phyloP scores from a whole-genome alignment of 2,329 filamentous ascomycete genomes.

The Amesomyces nigricolor region DNA sequence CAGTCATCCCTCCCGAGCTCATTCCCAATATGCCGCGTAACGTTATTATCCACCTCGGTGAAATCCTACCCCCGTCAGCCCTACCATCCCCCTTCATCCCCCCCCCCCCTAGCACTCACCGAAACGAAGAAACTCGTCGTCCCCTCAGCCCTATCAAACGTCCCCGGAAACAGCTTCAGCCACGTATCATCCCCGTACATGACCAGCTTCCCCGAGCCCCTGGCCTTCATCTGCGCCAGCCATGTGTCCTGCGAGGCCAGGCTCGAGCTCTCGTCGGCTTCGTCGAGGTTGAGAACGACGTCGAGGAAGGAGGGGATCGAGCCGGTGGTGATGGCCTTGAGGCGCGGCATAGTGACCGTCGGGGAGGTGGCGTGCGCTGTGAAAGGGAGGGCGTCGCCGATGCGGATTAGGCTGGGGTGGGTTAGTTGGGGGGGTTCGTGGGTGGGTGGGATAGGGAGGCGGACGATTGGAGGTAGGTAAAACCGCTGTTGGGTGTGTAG shows the following conservation, averaged over 20 bases:
- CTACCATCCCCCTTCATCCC: not conserved
- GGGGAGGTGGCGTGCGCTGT: conserved; percentile 95
- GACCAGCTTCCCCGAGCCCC: conserved; percentile 65
- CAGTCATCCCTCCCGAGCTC: conserved; percentile 78
- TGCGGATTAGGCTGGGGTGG: conserved; percentile 64
- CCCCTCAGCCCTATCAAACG: conserved; percentile 81
- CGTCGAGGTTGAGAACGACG: conserved; percentile 92
- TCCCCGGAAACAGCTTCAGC: conserved; percentile 90
- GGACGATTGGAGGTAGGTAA: conserved; percentile 82
- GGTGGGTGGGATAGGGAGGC: conserved; percentile 12
- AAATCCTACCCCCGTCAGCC: conserved; percentile 63
- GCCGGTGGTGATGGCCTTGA: conserved; percentile 95
- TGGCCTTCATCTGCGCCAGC: conserved; percentile 85
- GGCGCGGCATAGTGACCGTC: conserved; percentile 95
- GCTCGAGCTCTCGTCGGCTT: conserved; percentile 85
- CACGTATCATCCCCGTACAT: conserved; percentile 99
- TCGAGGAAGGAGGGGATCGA: conserved; percentile 98
- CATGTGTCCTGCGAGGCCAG: conserved; percentile 89
- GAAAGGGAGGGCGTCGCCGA: conserved; percentile 81
- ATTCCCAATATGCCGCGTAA: conserved; percentile 77
- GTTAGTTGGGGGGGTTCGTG: conserved; percentile 4
- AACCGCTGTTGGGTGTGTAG: conserved; percentile 72
- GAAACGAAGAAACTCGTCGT: conserved; percentile 98
- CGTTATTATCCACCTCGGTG: conserved; percentile 95
- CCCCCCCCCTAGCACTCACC: conserved; percentile 45